phyloP scores from a whole-genome alignment of 768 basidiomycete species.

The Macrolepiota fuliginosa region DNA sequence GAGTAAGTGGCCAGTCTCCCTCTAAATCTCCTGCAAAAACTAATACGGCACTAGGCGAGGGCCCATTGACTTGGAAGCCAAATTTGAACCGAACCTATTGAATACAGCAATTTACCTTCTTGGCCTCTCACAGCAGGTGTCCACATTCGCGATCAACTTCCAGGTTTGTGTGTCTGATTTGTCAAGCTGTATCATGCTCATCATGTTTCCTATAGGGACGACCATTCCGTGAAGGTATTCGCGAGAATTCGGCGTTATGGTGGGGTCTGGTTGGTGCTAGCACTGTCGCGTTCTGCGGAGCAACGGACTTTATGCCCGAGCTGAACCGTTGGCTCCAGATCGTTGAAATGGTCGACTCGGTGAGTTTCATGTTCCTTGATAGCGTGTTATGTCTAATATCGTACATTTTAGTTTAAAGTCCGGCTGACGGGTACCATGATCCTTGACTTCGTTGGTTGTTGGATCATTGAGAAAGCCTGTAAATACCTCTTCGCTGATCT shows the following conservation, averaged over 20 bases:
- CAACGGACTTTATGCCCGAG: slow-evolving; percentile 94
- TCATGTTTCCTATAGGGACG: slow-evolving; percentile 56
- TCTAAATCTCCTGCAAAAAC: not conserved
- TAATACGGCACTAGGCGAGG: slow-evolving; percentile 45
- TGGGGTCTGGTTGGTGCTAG: slow-evolving; percentile 90
- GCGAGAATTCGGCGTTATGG: slow-evolving; percentile 91
- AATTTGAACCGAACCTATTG: slow-evolving; percentile 91
- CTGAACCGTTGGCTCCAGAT: slow-evolving; percentile 96
- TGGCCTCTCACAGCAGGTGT: slow-evolving; percentile 95
- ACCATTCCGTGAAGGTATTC: slow-evolving; percentile 97
- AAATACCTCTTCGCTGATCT: slow-evolving; percentile 87
- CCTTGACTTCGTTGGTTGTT: slow-evolving; percentile 87
- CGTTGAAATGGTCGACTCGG: slow-evolving; percentile 79
- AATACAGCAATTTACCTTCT: slow-evolving; percentile 98
- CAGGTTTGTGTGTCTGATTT: slow-evolving; percentile 44
- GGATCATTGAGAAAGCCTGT: slow-evolving; percentile 75
- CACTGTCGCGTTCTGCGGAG: slow-evolving; percentile 88
- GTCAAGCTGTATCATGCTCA: not conserved
- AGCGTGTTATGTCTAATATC: not conserved
- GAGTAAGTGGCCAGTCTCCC: slow-evolving; percentile 45
- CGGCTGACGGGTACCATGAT: slow-evolving; percentile 80
- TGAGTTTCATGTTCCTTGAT: slow-evolving; percentile 38
- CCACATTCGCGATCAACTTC: slow-evolving; percentile 98
- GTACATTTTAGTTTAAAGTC: slow-evolving; percentile 70
- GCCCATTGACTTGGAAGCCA: slow-evolving; percentile 88